Evolutionary conservation across 768 basidiomycete species (phyloP).

Genomic region (Holtermanniella nyarrowii): DNA sequence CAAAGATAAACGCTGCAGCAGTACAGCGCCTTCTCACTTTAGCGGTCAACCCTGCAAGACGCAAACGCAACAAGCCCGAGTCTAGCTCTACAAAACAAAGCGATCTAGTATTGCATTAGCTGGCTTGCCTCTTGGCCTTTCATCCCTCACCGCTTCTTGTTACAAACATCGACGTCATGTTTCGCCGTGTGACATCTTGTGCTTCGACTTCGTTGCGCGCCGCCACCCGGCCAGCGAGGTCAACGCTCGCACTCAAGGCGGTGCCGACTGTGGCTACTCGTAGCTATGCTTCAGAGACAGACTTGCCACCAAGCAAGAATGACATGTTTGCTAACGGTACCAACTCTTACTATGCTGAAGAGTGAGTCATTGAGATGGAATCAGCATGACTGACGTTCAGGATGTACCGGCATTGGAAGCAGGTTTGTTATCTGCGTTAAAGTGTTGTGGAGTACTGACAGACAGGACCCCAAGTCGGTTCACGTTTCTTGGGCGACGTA

Average conservation of each 20-base stretch:
- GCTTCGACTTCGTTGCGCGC: not conserved
- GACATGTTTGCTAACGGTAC: slow-evolving; percentile 76
- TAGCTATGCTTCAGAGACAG: slow-evolving; percentile 29
- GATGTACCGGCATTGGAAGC: slow-evolving; percentile 69
- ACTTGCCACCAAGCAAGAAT: slow-evolving; percentile 31
- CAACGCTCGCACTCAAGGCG: not conserved
- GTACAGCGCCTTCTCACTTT: not conserved
- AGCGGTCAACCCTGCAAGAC: not conserved
- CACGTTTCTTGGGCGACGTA: slow-evolving; percentile 92
- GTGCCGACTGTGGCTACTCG: not conserved
- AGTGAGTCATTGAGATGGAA: slow-evolving; percentile 41
- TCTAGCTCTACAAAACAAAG: too few species aligned
- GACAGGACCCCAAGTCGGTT: slow-evolving; percentile 76
- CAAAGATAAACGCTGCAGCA: too few species aligned
- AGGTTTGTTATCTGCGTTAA: slow-evolving; percentile 3
- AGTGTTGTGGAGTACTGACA: not conserved
- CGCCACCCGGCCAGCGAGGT: not conserved
- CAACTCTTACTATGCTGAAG: slow-evolving; percentile 86
- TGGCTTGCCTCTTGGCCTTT: too few species aligned
- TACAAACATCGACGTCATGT: not conserved
- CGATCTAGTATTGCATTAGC: too few species aligned
- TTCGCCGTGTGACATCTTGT: not conserved
- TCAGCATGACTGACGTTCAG: slow-evolving; percentile 11
- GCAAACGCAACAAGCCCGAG: not conserved
- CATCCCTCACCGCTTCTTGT: too few species aligned